Percentiles rank a stretch among this genome's conserved stretches.
These are phyloP conservation scores for Globisporangium paddicum DNA, from an alignment of 352 stramenopile genomes.

Conservation along the genomic window DNA sequence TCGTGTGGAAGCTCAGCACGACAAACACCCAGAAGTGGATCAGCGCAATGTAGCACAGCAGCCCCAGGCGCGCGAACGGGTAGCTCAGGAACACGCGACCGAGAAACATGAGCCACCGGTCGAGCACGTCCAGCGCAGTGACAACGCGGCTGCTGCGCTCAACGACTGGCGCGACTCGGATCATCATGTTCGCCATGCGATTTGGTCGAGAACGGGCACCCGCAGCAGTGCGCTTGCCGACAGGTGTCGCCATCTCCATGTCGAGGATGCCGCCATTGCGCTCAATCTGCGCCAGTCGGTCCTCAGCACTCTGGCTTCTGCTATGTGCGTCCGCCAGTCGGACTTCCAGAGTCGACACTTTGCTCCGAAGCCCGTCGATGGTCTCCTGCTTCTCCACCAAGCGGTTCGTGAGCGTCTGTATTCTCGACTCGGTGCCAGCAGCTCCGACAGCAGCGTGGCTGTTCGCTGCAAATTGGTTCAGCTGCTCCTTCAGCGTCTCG, in stretches of 20 bases:
- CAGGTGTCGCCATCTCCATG: conserved; percentile 57
- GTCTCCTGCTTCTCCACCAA: conserved; percentile 83
- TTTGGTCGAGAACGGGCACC: conserved; percentile 44
- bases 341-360: conserved; percentile 65
- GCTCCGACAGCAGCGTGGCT: conserved; percentile 16
- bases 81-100: conserved; percentile 72
- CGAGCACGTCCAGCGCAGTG: conserved; percentile 55
- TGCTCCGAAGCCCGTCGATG: conserved; percentile 61
- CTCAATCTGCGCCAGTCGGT: conserved; percentile 56
- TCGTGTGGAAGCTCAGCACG: conserved; percentile 86
- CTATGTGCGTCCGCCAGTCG: conserved; percentile 54
- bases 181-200: conserved; percentile 62
- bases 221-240: conserved; percentile 25
- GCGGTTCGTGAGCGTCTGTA: conserved; percentile 75
- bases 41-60: conserved; percentile 75
- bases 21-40: conserved; percentile 86
- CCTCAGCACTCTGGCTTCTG: conserved; percentile 40
- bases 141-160: conserved; percentile 65
- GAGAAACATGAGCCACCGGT: conserved; percentile 74
- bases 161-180: conserved; percentile 59
- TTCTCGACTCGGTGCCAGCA: conserved; percentile 45
- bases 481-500: conserved; percentile 39
- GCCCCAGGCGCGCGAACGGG: conserved; percentile 63
- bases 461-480: conserved; percentile 19
- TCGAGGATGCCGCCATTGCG: conserved; percentile 59